Base-by-base conservation (phyloP, 208 protist genomes). In the Trypanosoma lewisi region DNA sequence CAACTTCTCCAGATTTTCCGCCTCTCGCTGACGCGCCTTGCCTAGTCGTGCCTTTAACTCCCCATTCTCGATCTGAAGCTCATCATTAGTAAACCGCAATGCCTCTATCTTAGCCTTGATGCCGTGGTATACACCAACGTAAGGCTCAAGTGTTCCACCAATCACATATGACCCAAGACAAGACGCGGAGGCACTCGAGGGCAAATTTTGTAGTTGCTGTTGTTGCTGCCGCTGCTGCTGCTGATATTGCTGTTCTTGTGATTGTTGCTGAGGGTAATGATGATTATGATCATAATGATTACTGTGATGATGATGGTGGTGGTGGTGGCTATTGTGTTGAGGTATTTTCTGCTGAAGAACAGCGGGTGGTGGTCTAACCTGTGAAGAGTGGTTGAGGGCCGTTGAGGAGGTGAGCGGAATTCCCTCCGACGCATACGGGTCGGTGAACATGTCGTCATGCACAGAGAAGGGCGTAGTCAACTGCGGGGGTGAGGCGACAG, bases 71-170 rank as follows among this genome's bases (percentile, higher is more conserved):
- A 52, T 63, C 42, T 78, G 78, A n/a, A 95, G 78, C 45, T 81
- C 78, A 49, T 83, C 83, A 34, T 86, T 89, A 44, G 82, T 84
- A 28, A 87, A 89, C 42, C 80, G 83, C 50, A 95, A 64, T 11
- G 68, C 67, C 17, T 90, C 83, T 21, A 95, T 92, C 37, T 86
- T 87, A 28, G 83, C 62, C 67, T 92, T 92, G 56, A 95, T 91
- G 21, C 85, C 89, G 16, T 89, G 65, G 63, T 89, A 95, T 4
- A 83, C 83, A 54, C 65, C 60, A 55, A 89, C 69, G 17, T 80
- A 68, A 1, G 73, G 70, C 23, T 87, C 83, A 9, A 61, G 37
- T 12, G 53, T 53, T 11, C 68, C 58, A 28, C 64, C 61, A 60
- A 63, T 59, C 19, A 67, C 49, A 54, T 56, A 41, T 4, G 61